Evolutionary conservation across 2,329 filamentous ascomycete species (phyloP).

Genomic region (Penicillium brasilianum): DNA sequence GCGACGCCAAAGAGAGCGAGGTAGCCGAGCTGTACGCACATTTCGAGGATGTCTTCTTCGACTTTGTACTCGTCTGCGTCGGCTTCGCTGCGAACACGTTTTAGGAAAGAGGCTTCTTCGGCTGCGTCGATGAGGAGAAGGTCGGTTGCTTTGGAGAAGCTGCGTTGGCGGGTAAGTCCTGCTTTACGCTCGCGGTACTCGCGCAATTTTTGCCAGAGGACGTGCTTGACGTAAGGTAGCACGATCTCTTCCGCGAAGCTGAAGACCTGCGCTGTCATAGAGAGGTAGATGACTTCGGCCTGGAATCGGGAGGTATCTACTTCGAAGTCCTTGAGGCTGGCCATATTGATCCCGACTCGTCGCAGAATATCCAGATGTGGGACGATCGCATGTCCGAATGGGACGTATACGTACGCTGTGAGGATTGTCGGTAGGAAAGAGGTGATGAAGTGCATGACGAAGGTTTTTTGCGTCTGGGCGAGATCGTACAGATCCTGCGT

Average conservation of each 20-base stretch:
- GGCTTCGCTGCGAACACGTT: slow-evolving; percentile 80
- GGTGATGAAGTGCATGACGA: slow-evolving; percentile 95
- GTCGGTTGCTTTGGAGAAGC: slow-evolving; percentile 48
- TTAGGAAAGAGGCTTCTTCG: slow-evolving; percentile 80
- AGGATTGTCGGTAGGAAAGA: slow-evolving; percentile 92
- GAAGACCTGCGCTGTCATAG: slow-evolving; percentile 89
- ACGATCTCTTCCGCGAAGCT: slow-evolving; percentile 84
- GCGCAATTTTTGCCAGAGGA: slow-evolving; percentile 72
- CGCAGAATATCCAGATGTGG: slow-evolving; percentile 86
- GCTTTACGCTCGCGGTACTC: slow-evolving; percentile 33
- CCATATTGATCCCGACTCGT: slow-evolving; percentile 52
- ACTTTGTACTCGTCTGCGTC: slow-evolving; percentile 87
- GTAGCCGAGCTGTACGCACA: slow-evolving; percentile 89
- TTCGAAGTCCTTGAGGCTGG: slow-evolving; percentile 66
- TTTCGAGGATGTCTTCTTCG: slow-evolving; percentile 86
- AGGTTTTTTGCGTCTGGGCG: slow-evolving; percentile 88
- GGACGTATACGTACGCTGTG: slow-evolving; percentile 92
- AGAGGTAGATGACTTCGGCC: slow-evolving; percentile 94
- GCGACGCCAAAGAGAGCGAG: slow-evolving; percentile 88
- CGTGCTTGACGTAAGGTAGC: slow-evolving; percentile 82
- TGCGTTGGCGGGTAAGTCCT: slow-evolving; percentile 41
- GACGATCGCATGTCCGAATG: slow-evolving; percentile 81
- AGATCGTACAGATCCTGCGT: slow-evolving; percentile 82
- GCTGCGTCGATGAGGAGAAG: slow-evolving; percentile 66
- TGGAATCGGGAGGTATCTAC: slow-evolving; percentile 84